phyloP scores from a whole-genome alignment of 83 land plant species.

The Thuja plicata region DNA sequence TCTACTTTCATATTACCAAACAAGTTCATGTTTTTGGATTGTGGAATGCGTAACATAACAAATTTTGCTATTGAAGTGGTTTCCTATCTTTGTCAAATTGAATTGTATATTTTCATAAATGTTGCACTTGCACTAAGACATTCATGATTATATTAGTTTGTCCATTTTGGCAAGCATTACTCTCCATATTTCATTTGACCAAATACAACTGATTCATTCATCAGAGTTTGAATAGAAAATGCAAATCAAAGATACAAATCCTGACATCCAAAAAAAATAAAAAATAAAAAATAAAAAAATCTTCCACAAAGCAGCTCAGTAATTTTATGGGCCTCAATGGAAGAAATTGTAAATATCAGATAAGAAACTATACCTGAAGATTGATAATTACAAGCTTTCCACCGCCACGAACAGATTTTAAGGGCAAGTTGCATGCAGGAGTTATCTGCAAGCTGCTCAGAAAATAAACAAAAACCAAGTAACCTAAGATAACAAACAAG shows the following conservation, averaged over 20 bases:
- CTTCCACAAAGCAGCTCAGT: not conserved
- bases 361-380: constrained; percentile 63
- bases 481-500: not conserved
- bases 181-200: not conserved
- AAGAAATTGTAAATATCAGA: not conserved
- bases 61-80: not conserved
- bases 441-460: constrained; percentile 82
- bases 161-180: not conserved
- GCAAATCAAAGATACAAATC: not conserved
- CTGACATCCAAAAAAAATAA: not conserved
- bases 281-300: too few relatives aligned
- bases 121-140: not conserved
- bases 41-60: not conserved
- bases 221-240: not conserved
- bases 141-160: not conserved
- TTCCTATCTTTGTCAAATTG: not conserved
- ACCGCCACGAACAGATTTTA: constrained; percentile 66
- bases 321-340: not conserved
- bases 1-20: not conserved
- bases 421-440: constrained; percentile 89
- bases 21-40: not conserved
- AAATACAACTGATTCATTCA: not conserved
- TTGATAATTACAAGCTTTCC: constrained; percentile 87
- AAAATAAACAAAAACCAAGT: not conserved
- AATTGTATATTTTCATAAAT: not conserved